Conservation (phyloP, 2,329 filamentous ascomycete genomes). For the Atkinsonella hypoxylon region DNA sequence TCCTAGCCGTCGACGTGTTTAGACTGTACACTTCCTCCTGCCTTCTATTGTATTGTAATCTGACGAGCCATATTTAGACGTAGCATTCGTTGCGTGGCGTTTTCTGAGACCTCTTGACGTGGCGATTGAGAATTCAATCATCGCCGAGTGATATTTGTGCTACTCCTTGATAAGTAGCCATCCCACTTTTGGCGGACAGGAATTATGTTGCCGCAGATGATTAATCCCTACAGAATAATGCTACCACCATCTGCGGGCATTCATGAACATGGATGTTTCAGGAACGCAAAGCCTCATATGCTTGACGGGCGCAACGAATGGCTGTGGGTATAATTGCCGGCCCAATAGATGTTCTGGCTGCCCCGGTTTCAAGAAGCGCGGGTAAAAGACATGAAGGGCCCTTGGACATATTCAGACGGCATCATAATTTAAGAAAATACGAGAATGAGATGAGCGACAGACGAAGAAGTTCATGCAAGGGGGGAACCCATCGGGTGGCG, state of each 20-base stretch:
- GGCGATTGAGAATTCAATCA: neutral
- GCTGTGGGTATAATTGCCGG: no score
- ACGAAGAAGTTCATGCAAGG: neutral
- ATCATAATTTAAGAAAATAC: neutral
- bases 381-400: neutral
- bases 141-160: slow-evolving; percentile 1
- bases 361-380: no score
- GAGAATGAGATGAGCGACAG: neutral
- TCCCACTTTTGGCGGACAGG: neutral
- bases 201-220: neutral
- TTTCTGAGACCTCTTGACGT: slow-evolving; percentile 1
- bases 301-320: no score
- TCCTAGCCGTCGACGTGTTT: neutral
- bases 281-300: no score
- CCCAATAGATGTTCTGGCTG: no score
- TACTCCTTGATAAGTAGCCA: no score
- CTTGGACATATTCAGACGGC: neutral
- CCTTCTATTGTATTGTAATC: neutral
- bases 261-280: no score
- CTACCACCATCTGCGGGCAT: no score
- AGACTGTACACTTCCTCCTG: neutral
- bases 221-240: neutral
- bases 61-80: neutral
- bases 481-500: neutral
- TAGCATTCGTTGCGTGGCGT: neutral